Base-by-base conservation (phyloP, 2,329 filamentous ascomycete genomes). In the Basipetospora chlamydospora region DNA sequence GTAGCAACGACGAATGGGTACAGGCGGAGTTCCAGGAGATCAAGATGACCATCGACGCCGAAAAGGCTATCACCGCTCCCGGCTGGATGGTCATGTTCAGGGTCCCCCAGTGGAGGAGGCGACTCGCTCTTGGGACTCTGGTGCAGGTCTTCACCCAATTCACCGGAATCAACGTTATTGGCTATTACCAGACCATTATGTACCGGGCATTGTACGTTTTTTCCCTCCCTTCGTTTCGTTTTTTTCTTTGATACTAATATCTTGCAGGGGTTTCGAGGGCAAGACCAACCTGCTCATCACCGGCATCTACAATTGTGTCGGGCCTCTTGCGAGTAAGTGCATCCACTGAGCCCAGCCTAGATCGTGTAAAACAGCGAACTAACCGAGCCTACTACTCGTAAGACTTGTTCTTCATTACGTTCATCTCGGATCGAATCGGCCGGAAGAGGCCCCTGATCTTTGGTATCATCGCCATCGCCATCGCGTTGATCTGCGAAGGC, bases 91-190 rank as follows among this genome's bases (percentile, higher is more conserved):
- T 29, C 18, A 37, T 29, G 26, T 37, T 37, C 35, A 17, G 23
- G n/a, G 35, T 37, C 15, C 26, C 26, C 6, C 20, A 34, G 16
- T 28, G 41, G 49, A 74, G 1, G 47, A 76, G 64, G 33, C 63
- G 77, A 12, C 64, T 80, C 35, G 52, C 77, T 43, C 69, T 77
- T 41, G 77, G 70, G 16, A 67, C 67, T 28, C 54, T 71, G 22
- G 64, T 88, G 13, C 86, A 87, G 63, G 61, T 87, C 37, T 85
- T 76, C 67, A 82, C 88, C 55, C 87, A 88, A 47, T 77, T 77
- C 33, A 48, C 52, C 6, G 80, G 80, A 2, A 85, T 85, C 59
- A 85, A 85, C 46, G 79, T 79, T 13, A 77, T 82, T 59, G 85
- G 84, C 60, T 85, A 84, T 58, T 83, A 41, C 22, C 37, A 35